Evolutionary conservation across 139 green algal genomes (phyloP).

Genomic region (Chlamydomonas sp.): DNA sequence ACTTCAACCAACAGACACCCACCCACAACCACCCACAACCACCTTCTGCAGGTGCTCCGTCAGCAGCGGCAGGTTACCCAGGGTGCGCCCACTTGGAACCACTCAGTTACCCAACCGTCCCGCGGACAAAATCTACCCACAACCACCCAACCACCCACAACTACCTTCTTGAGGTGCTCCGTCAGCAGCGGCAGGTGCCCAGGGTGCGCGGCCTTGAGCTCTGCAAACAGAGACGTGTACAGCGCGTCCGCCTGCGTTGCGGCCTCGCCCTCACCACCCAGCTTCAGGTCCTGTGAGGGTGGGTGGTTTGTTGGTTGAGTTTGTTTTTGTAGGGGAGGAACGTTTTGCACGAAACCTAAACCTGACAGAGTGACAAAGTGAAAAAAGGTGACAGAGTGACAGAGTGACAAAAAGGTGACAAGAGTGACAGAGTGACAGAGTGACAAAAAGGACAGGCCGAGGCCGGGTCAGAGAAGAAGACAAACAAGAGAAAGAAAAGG

Average conservation of each 20-base stretch:
- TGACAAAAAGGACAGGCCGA: no score
- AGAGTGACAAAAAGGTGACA: background rate
- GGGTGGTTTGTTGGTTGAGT: background rate
- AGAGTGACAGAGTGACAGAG: background rate
- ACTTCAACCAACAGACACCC: no score
- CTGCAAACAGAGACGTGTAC: slow-evolving; percentile 24
- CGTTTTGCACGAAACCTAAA: no score
- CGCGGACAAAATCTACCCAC: background rate
- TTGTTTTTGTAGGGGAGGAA: no score
- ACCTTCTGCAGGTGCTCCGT: background rate
- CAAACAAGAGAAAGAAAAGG: no score
- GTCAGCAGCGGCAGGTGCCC: slow-evolving; percentile 61
- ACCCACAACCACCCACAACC: no score
- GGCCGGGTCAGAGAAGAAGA: no score
- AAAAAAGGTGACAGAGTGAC: no score
- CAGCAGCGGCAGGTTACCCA: background rate
- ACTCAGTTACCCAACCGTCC: background rate
- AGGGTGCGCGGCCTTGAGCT: slow-evolving; percentile 41
- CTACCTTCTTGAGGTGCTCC: slow-evolving; percentile 52
- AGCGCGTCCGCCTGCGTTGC: background rate
- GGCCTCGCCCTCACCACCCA: slow-evolving; percentile 15
- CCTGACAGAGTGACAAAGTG: no score
- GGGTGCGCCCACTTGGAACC: no score
- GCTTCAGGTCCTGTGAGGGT: slow-evolving; percentile 23
- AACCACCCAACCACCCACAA: background rate